Evolutionary conservation across 1,284 basidiomycete genomes (phyloP).

Genomic region (Puccinia brachypodii): DNA sequence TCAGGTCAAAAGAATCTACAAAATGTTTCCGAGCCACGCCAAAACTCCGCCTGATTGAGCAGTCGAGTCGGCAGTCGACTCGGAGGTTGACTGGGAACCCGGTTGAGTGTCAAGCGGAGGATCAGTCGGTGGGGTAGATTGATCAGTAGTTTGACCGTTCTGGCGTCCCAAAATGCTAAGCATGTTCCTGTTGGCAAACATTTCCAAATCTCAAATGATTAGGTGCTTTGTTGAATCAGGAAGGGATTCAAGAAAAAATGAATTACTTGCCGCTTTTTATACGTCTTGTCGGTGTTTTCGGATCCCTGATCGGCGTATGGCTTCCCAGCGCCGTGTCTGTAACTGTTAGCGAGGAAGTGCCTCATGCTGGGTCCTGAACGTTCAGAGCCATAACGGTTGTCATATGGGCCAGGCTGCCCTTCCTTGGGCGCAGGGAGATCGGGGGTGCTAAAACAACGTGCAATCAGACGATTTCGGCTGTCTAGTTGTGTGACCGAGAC

Average conservation of each 20-base stretch:
- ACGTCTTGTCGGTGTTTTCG: not conserved
- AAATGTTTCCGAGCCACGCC: not conserved
- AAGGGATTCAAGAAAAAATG: not conserved
- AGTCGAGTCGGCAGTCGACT: not conserved
- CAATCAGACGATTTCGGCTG: not conserved
- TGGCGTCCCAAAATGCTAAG: not conserved
- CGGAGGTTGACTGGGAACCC: not conserved
- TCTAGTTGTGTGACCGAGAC: not conserved
- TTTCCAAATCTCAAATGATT: too few relatives aligned
- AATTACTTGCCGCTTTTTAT: not conserved
- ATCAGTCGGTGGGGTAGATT: not conserved
- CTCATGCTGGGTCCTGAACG: not conserved
- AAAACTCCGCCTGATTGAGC: not conserved
- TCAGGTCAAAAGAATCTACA: not conserved
- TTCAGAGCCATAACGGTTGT: conserved; percentile 3
- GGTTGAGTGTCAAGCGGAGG: not conserved
- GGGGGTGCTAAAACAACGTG: not conserved
- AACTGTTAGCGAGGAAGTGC: not conserved
- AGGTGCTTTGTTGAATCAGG: not conserved
- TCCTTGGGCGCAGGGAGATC: not conserved
- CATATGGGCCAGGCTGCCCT: not conserved
- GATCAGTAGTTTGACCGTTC: not conserved
- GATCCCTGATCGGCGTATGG: not conserved
- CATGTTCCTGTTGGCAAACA: not conserved
- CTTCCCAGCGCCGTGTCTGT: not conserved